Base-by-base conservation (phyloP, 129 eudicot species). In the Erigeron canadensis region DNA sequence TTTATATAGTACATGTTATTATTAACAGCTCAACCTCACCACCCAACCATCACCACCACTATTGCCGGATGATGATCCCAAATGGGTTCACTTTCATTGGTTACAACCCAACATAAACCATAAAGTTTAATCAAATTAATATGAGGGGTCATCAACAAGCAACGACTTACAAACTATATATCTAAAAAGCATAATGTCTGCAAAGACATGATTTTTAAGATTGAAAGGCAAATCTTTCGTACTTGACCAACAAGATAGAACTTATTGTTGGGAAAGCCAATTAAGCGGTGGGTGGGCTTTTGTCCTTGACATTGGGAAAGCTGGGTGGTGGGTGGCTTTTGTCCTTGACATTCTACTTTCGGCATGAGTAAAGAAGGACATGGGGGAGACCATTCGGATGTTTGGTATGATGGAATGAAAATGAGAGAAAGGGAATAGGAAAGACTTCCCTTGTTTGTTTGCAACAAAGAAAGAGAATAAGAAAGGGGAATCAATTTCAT, bases 261-360 rank as follows among this genome's bases (percentile, higher is more conserved):
- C 54, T 74, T 48, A 47, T 23, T 74, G 78, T 42, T 62, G 71
- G 61, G 22, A 72, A 61, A 72, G 69, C 46, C 10, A 40, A n/a
- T n/a, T n/a, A n/a, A 60, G 63, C 48, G 71, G 78, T 50, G 78
- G 71, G 64, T 63, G 71, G 71, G 51, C 63, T 63, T 74, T 74
- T 74, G 53, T 64, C 71, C 63, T 74, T 74, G 71, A 63, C 71
- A 74, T 74, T 63, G 71, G 61, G 22, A 72, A 61, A 72, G 69
- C 46, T 28, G 39, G 69, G 63, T 63, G 71, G 71, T 50, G 78
- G 71, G 64, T 63, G 71, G 42, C 63, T 63, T 74, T 74, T 74
- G 53, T 64, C 71, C 63, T 74, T 74, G 71, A 63, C 71, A 74
- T 74, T 63, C 61, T 74, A 65, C 63, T 74, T 74, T 74, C 23